These are phyloP conservation scores for Rhododendron griersonianum DNA, from an alignment of 148 eudicot genomes.

Conservation along the genomic window DNA sequence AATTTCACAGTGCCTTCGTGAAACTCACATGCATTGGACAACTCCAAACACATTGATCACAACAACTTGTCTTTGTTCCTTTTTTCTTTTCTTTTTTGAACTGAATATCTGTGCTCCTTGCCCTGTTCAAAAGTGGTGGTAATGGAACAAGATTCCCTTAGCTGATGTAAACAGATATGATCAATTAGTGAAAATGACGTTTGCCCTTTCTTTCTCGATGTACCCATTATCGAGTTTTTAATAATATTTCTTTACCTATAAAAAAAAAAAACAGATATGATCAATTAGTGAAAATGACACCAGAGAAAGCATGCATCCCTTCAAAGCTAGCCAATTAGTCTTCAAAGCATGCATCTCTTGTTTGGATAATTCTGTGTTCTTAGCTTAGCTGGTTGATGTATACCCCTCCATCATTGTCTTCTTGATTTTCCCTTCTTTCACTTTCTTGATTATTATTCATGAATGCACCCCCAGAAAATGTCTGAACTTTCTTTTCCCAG, in stretches of 20 bases:
- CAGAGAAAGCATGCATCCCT: not conserved
- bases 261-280: not conserved
- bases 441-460: not conserved
- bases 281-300: not conserved
- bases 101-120: not conserved
- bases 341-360: not conserved
- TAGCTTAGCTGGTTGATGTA: not conserved
- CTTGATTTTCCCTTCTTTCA: not conserved
- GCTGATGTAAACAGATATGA: too few relatives aligned
- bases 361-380: not conserved
- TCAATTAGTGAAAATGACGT: too few relatives aligned
- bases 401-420: not conserved
- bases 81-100: not conserved
- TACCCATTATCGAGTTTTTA: too few relatives aligned
- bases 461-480: not conserved
- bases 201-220: too few relatives aligned
- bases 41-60: not conserved
- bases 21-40: not conserved
- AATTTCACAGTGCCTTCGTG: not conserved
- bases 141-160: not conserved
- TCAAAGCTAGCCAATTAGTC: not conserved
- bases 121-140: not conserved
- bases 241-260: too few relatives aligned
- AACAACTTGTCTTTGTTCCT: not conserved
- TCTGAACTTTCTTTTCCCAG: not conserved